Evolutionary conservation across 2,329 filamentous ascomycete genomes (phyloP).

Genomic region (Colletotrichum sp.): DNA sequence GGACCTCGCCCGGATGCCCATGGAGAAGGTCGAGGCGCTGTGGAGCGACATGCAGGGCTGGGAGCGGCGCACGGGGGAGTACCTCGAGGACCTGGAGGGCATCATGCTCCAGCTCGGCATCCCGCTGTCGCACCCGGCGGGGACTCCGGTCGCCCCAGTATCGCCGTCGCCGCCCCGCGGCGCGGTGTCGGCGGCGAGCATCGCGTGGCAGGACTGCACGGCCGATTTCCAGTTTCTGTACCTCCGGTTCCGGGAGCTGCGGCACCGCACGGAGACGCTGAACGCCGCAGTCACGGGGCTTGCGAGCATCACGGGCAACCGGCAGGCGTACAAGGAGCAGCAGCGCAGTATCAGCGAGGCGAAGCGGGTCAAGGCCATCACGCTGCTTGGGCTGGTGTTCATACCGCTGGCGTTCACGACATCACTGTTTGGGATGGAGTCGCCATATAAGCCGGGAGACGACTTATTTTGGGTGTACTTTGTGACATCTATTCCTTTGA

Average conservation of each 20-base stretch:
- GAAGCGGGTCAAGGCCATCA: constrained; percentile 27
- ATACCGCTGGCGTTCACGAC: constrained; percentile 26
- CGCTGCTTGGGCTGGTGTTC: constrained; percentile 28
- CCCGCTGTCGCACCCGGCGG: constrained; percentile 18
- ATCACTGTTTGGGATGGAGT: constrained; percentile 27
- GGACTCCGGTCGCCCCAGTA: background rate
- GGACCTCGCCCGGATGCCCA: constrained; percentile 25
- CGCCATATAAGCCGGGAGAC: constrained; percentile 24
- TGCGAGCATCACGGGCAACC: constrained; percentile 28
- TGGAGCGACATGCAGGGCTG: constrained; percentile 31
- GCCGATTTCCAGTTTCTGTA: constrained; percentile 27
- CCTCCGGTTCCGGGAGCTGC: constrained; percentile 25
- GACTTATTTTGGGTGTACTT: constrained; percentile 25
- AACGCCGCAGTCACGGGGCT: constrained; percentile 28
- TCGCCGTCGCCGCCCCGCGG: background rate
- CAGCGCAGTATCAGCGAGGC: constrained; percentile 28
- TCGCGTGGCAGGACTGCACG: constrained; percentile 21
- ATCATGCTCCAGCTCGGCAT: constrained; percentile 30
- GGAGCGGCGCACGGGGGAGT: constrained; percentile 29
- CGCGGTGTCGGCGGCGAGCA: background rate
- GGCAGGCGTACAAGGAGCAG: constrained; percentile 26
- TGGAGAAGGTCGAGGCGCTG: constrained; percentile 26
- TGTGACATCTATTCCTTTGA: constrained; percentile 23
- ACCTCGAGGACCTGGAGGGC: constrained; percentile 28
- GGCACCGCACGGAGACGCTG: constrained; percentile 26